phyloP scores from a whole-genome alignment of 495 filamentous ascomycete species.

The Hypoxylon fuscum region DNA sequence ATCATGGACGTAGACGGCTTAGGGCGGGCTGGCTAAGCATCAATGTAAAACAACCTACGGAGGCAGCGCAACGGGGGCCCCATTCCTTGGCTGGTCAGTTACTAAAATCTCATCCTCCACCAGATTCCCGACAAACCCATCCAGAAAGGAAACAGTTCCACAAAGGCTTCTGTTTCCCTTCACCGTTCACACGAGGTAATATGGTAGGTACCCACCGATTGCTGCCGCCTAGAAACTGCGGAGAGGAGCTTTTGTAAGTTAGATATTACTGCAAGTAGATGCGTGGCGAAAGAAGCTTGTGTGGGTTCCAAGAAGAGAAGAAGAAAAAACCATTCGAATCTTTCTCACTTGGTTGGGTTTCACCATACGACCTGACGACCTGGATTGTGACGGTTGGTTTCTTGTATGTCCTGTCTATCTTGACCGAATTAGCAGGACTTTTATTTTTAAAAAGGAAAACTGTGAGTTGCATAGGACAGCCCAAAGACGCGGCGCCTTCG shows the following conservation, averaged over 20 bases:
- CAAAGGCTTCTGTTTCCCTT: slow-evolving; percentile 36
- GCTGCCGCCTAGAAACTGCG: slow-evolving; percentile 12
- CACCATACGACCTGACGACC: slow-evolving; percentile 25
- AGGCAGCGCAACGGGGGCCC: slow-evolving; percentile 37
- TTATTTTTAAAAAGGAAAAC: slow-evolving; percentile 2
- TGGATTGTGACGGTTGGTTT: slow-evolving; percentile 19
- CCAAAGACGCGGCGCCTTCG: background rate
- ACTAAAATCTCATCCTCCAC: slow-evolving; percentile 1
- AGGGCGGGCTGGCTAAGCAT: slow-evolving; percentile 37
- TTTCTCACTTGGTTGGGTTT: slow-evolving; percentile 27
- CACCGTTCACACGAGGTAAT: slow-evolving; percentile 33
- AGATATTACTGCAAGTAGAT: background rate
- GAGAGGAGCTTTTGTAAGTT: background rate
- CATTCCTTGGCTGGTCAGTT: slow-evolving; percentile 33
- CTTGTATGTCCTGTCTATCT: slow-evolving; percentile 4
- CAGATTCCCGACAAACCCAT: slow-evolving; percentile 22
- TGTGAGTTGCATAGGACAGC: no score
- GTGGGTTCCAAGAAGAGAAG: slow-evolving; percentile 9
- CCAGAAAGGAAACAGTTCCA: slow-evolving; percentile 33
- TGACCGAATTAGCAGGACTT: slow-evolving; percentile 5
- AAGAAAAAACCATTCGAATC: no score
- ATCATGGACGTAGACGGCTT: slow-evolving; percentile 22
- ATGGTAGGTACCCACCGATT: background rate
- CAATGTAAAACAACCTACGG: slow-evolving; percentile 46
- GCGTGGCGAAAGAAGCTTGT: slow-evolving; percentile 20